A percentile compares a stretch with the other conserved stretches of the same genome.
phyloP scores from a whole-genome alignment of 805 yeast species.

The Teunomyces aglyptinius region DNA sequence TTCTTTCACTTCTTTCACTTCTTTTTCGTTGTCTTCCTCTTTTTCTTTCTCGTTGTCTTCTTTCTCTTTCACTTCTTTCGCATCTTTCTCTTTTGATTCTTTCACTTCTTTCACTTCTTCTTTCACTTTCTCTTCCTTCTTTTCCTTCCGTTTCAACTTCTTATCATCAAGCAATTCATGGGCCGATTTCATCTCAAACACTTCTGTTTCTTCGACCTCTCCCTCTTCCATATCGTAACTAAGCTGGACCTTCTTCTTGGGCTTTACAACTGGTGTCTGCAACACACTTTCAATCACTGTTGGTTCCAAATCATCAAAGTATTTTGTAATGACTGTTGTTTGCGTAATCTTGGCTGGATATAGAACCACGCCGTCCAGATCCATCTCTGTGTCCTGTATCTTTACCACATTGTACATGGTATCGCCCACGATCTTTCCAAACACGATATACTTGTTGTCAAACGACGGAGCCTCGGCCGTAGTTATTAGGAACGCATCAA shows the following conservation, averaged over 20 bases:
- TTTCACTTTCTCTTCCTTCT: background rate
- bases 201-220: slow-evolving; percentile 33
- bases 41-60: slow-evolving; percentile 1
- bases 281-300: slow-evolving; percentile 13
- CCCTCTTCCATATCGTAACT: slow-evolving; percentile 34
- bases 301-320: slow-evolving; percentile 43
- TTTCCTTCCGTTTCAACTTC: slow-evolving; percentile 6
- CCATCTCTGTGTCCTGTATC: slow-evolving; percentile 49
- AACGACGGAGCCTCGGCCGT: slow-evolving; percentile 44
- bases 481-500: slow-evolving; percentile 42
- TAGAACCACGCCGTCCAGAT: slow-evolving; percentile 42
- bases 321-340: slow-evolving; percentile 44
- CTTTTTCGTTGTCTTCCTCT: no score
- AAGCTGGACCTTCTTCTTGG: slow-evolving; percentile 30
- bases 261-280: slow-evolving; percentile 19
- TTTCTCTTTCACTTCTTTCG: slow-evolving; percentile 7
- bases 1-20: background rate
- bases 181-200: slow-evolving; percentile 41
- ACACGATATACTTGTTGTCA: slow-evolving; percentile 39
- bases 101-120: background rate
- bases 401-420: slow-evolving; percentile 51
- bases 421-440: slow-evolving; percentile 61
- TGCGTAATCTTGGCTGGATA: slow-evolving; percentile 49
- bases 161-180: slow-evolving; percentile 35
- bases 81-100: background rate